Conservation (phyloP, 75 land plant genomes). For the Cunninghamia lanceolata region DNA sequence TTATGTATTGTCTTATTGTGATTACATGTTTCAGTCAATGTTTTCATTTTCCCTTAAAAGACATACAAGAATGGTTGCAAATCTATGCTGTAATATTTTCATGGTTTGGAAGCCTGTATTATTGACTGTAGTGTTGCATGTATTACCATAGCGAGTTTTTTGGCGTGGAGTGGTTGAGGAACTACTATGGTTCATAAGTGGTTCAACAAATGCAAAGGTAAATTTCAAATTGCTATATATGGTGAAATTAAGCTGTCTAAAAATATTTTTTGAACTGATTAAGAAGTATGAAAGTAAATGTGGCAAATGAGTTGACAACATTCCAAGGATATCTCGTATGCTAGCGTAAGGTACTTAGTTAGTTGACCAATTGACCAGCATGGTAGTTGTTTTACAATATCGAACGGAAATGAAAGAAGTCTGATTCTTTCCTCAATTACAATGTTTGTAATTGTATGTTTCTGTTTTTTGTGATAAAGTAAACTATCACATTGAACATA, state of each 20-base stretch:
- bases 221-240: not conserved
- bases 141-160: conserved; percentile 64
- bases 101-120: not conserved
- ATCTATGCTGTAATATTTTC: not conserved
- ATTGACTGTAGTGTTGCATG: not conserved
- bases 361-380: not conserved
- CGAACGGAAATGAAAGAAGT: not conserved
- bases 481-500: not conserved
- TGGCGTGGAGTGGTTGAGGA: conserved; percentile 99
- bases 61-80: not conserved
- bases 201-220: conserved; percentile 99
- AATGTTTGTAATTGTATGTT: not conserved
- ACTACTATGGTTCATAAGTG: conserved; percentile 98
- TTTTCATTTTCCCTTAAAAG: not conserved
- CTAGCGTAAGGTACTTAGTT: not conserved
- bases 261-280: not conserved
- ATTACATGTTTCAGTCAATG: not conserved
- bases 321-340: not conserved
- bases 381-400: not conserved
- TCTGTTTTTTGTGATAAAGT: not conserved
- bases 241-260: not conserved
- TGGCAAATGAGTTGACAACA: not conserved
- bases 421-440: not conserved
- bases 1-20: not conserved
- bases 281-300: not conserved